Evolutionary conservation across 176 grass and related monocot genomes (phyloP).

Genomic region (Hordeum vulgare): MorexV3_pseudomolecules_assembly NC_058518.1:169068105-169068604

Average conservation of each 20-base stretch:
- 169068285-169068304: slow-evolving; percentile 22
- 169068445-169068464: slow-evolving; percentile 44
- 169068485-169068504: slow-evolving; percentile 42
- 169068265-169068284: slow-evolving; percentile 50
- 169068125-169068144: slow-evolving; percentile 46
- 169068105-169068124: slow-evolving; percentile 42
- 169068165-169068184: slow-evolving; percentile 44
- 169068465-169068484: slow-evolving; percentile 56
- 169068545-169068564: background rate
- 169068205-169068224: slow-evolving; percentile 38
- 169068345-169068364: slow-evolving; percentile 25
- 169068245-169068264: slow-evolving; percentile 44
- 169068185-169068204: slow-evolving; percentile 42
- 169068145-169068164: slow-evolving; percentile 50
- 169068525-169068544: background rate
- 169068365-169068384: background rate
- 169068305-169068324: slow-evolving; percentile 41
- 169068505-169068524: slow-evolving; percentile 14
- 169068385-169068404: background rate
- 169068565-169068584: background rate
- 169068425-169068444: slow-evolving; percentile 33
- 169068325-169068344: slow-evolving; percentile 46
- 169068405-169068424: background rate
- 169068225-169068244: slow-evolving; percentile 27
- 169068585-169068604: background rate